Conservation (phyloP, 306 rosid species). For the Geum urbanum region DNA sequence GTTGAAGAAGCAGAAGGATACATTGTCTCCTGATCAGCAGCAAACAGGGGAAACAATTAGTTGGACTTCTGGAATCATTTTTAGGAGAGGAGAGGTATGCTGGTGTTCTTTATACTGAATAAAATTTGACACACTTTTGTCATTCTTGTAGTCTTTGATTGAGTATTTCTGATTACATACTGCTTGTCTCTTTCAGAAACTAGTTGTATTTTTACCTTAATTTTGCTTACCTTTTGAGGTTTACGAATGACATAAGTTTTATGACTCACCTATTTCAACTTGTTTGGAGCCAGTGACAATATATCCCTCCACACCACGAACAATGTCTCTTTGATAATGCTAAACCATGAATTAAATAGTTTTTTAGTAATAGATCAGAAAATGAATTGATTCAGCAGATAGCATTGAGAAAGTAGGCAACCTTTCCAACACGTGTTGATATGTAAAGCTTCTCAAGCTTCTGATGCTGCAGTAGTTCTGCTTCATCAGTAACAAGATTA, state of each 20-base stretch:
- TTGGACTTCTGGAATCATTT: no score
- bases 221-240: neutral
- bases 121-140: no score
- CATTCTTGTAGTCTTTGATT: no score
- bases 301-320: constrained; percentile 95
- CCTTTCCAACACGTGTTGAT: constrained; percentile 98
- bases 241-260: constrained; percentile 6
- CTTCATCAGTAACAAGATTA: constrained; percentile 72
- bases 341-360: constrained; percentile 34
- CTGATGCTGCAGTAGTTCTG: constrained; percentile 81
- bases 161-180: constrained; percentile 1
- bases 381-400: no score
- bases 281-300: constrained; percentile 95
- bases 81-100: no score
- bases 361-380: no score
- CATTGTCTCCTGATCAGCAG: constrained; percentile 63
- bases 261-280: constrained; percentile 79
- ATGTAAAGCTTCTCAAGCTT: constrained; percentile 93
- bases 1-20: constrained; percentile 95
- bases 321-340: constrained; percentile 98
- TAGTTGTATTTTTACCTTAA: constrained; percentile 14
- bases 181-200: constrained; percentile 12
- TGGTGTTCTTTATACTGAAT: no score
- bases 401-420: no score
- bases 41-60: constrained; percentile 38